Conservation (phyloP, 2,329 filamentous ascomycete species). For the Drechmeria coniospora region DNA sequence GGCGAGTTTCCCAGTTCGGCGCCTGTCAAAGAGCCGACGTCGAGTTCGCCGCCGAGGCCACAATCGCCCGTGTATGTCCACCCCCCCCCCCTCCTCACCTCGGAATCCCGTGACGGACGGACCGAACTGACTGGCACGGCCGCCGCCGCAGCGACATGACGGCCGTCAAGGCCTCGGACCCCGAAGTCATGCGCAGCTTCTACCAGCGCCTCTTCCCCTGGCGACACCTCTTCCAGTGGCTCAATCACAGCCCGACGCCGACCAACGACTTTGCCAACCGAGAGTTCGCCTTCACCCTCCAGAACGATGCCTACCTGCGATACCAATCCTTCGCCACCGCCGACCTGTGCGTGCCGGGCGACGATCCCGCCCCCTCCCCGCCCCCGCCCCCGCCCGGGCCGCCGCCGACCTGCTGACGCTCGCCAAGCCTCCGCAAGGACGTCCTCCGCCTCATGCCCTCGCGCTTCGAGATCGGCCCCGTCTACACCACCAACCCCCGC, state of each 20-base stretch:
- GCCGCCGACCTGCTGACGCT: constrained; percentile 3
- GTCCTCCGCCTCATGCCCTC: constrained; percentile 77
- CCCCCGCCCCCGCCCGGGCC: neutral
- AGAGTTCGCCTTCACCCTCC: constrained; percentile 92
- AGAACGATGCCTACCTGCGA: constrained; percentile 79
- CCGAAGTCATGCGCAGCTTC: constrained; percentile 80
- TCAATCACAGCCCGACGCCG: constrained; percentile 81
- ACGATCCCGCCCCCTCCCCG: neutral
- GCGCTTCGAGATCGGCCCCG: constrained; percentile 96
- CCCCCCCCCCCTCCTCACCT: neutral
- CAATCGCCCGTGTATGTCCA: constrained; percentile 26
- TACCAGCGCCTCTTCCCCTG: constrained; percentile 95
- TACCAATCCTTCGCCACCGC: constrained; percentile 57
- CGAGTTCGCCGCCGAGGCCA: constrained; percentile 26
- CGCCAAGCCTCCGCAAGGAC: constrained; percentile 64
- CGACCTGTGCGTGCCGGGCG: constrained; percentile 27
- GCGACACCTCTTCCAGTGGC: constrained; percentile 89
- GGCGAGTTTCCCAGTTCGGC: constrained; percentile 43
- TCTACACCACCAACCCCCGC: constrained; percentile 85
- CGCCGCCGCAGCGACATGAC: constrained; percentile 14
- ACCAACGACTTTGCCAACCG: constrained; percentile 80
- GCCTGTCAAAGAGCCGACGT: constrained; percentile 18
- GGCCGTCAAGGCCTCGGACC: constrained; percentile 44
- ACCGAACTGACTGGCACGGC: neutral
- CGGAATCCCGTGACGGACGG: neutral